These are phyloP conservation scores for Orbilia ellipsospora DNA, from an alignment of 2,329 filamentous ascomycete genomes.

Conservation along the genomic window DNA sequence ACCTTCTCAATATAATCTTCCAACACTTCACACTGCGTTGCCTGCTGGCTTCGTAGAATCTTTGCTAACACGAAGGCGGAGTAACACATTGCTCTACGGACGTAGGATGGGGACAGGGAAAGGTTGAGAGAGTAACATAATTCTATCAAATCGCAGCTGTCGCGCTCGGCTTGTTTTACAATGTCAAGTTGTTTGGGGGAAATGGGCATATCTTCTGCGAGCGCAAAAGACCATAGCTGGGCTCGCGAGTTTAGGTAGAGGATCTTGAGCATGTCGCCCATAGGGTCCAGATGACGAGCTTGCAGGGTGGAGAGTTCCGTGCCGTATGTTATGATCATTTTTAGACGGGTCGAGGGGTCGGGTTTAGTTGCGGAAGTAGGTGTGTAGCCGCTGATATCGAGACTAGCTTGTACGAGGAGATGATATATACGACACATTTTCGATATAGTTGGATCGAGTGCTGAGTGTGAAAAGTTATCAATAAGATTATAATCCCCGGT, in stretches of 20 bases:
- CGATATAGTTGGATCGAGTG: conserved; percentile 22
- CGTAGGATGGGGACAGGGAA: conserved; percentile 23
- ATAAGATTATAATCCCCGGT: conserved; percentile 15
- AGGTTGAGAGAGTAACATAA: conserved; percentile 37
- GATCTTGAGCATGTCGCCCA: conserved; percentile 29
- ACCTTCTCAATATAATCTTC: conserved; percentile 41
- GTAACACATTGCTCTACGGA: conserved; percentile 36
- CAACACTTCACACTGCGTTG: conserved; percentile 28
- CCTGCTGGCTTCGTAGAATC: conserved; percentile 30
- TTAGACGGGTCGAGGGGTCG: conserved; percentile 20
- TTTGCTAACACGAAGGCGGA: conserved; percentile 27
- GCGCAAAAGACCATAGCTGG: conserved; percentile 22
- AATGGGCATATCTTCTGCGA: conserved; percentile 23
- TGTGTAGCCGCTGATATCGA: conserved; percentile 22
- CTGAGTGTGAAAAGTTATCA: conserved; percentile 14
- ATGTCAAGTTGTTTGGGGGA: conserved; percentile 19
- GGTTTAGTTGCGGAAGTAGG: neutral
- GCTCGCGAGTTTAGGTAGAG: conserved; percentile 14
- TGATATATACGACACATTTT: conserved; percentile 41
- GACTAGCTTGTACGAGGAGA: conserved; percentile 11
- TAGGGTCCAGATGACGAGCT: conserved; percentile 20
- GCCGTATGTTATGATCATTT: conserved; percentile 23
- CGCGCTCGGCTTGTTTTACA: conserved; percentile 29
- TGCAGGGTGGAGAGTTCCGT: conserved; percentile 20
- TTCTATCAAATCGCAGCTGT: conserved; percentile 34